Evolutionary conservation across 2,329 filamentous ascomycete species (phyloP).

Genomic region (Talaromyces sp.): DNA sequence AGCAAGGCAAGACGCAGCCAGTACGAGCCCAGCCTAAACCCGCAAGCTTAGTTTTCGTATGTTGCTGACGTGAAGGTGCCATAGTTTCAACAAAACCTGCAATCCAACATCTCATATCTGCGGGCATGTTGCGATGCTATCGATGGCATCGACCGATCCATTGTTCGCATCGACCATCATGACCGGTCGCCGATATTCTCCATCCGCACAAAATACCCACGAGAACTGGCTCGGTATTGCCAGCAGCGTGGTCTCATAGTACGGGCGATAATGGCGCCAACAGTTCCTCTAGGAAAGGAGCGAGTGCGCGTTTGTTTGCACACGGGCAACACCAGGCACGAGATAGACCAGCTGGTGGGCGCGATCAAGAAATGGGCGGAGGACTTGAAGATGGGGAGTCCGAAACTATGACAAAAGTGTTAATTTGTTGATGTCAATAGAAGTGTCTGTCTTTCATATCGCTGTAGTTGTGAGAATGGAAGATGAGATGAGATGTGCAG

Average conservation of each 20-base stretch:
- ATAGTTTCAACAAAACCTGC: constrained; percentile 29
- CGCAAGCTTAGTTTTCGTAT: not conserved
- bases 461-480: too few relatives aligned
- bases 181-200: constrained; percentile 63
- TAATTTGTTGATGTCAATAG: not conserved
- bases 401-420: not conserved
- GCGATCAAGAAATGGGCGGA: constrained; percentile 47
- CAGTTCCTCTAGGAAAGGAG: constrained; percentile 60
- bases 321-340: constrained; percentile 56
- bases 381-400: not conserved
- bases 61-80: not conserved
- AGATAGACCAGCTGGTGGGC: constrained; percentile 53
- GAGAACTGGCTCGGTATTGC: constrained; percentile 56
- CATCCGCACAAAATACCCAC: constrained; percentile 54
- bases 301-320: constrained; percentile 65
- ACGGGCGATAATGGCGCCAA: constrained; percentile 64
- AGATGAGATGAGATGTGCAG: too few relatives aligned
- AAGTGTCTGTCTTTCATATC: not conserved
- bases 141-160: constrained; percentile 16
- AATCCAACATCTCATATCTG: constrained; percentile 44
- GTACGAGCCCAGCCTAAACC: constrained; percentile 28
- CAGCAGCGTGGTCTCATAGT: constrained; percentile 58
- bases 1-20: constrained; percentile 43
- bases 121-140: constrained; percentile 42
- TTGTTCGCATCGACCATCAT: constrained; percentile 37